Base-by-base conservation (phyloP, 768 basidiomycete species). In the Mycena galericulata region DNA sequence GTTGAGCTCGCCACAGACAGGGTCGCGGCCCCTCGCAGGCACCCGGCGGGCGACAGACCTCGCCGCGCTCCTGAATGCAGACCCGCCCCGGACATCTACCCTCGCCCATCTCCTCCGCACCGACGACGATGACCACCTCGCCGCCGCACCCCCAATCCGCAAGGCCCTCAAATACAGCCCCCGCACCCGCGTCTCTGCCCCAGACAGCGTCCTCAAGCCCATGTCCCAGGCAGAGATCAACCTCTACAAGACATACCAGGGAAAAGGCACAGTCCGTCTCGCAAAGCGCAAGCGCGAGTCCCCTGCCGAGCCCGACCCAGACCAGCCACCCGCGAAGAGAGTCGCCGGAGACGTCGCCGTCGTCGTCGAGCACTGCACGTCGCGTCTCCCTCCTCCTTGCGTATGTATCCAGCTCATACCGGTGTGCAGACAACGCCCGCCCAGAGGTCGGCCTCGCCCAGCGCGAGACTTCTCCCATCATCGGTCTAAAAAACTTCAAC, bases 401-500 rank as follows among this genome's bases (percentile, higher is more conserved):
- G 59, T 60, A 50, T 38, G 4, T 36, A 62, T 10, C 17, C 26
- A 27, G 62, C 6, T 46, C 55, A 56, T 40, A 27, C 36, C 65
- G 10, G 36, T 36, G 49, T 71, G 17, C 62, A 98, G 97, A 99
- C 80, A 99, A 99, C 78, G 87, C 89, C 17, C 89, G 98, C 14
- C 96, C 96, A 8, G 96, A 99, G 66, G 92, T 97, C 12, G 96
- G 95, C 63, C 89, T 95, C 32, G 85, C 89, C 12, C 90, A 93
- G 74, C 93, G 98, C 34, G 87, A 87, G 70, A 89, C 92, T 20
- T 98, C 97, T 8, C 95, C 96, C 46, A 99, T 99, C 73, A 95
- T 98, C 61, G 98, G 98, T 40, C 88, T 99, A 61, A 98, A 98
- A 80, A 92, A 88, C 77, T 99, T 99, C 83, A 99, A 99, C 82